Evolutionary conservation across 2,329 filamentous ascomycete species (phyloP), one percentile per base, ranked within the genome.

Genomic region (Exophiala aquamarina): DNA sequence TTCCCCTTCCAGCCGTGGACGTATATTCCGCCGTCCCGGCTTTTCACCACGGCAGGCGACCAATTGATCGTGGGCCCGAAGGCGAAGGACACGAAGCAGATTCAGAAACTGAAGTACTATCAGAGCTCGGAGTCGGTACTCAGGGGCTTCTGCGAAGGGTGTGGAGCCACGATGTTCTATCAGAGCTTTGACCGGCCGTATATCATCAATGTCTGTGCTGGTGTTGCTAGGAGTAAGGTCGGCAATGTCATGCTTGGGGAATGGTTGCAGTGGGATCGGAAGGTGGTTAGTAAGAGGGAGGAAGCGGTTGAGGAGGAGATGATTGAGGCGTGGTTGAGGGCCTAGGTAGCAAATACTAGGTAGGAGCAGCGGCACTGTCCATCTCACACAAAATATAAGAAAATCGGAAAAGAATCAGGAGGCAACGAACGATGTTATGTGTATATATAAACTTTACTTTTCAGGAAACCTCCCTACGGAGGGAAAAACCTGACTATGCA

Each of bases 1-100:
- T 83, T 81, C 54, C 81, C 86, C 46, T 75, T 86, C 37, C 77
- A 84, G 56, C 69, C 76, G 0, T 88, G 84, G 84, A 73, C 79
- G 0, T 88, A 86, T 59, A 67, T 87, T 1, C 81, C 82, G 1
- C 70, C 72, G n/a, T 63, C 66, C 1, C 82, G 84, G 56, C 79
- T 87, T 43, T 64, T 70, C 14, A 69, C 78, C 19, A 29, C 23
- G 19, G 52, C 71, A 38, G 58, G 65, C 11, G 58, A 60, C 15
- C 58, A 64, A 2, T 49, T 71, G 3, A 47, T 57, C 10, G 65
- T 75, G 2, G 61, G 68, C 0, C 56, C 64, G 14, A 70, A 70
- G 1, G 73, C 74, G 1, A 47, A 51, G 18, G 41, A 47, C 7
- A 39, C 37, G 3, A 15, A 7, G 9, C 47, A 51, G 21, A 36